phyloP scores from a whole-genome alignment of 2,329 filamentous ascomycete species.

The Lecanicillium sp. region DNA sequence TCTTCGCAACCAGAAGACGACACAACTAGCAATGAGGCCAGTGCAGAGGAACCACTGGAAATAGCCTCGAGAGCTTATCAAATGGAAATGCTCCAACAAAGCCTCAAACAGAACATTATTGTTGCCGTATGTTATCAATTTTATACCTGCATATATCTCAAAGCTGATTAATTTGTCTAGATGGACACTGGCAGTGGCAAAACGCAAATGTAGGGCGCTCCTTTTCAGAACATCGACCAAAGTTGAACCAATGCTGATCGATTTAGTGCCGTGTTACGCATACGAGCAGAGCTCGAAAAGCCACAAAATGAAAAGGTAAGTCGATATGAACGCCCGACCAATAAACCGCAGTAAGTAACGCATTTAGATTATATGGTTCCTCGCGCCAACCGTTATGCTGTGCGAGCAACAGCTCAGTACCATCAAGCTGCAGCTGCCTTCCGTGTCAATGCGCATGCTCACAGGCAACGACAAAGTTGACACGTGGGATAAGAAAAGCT shows the following conservation, averaged over 20 bases:
- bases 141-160: slow-evolving; percentile 8
- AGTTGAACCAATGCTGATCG: slow-evolving; percentile 14
- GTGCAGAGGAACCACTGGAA: slow-evolving; percentile 12
- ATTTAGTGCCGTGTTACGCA: slow-evolving; percentile 57
- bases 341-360: too few species aligned
- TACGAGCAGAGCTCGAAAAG: slow-evolving; percentile 53
- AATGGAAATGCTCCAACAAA: slow-evolving; percentile 65
- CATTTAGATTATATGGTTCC: slow-evolving; percentile 59
- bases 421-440: slow-evolving; percentile 51
- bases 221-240: too few species aligned
- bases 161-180: slow-evolving; percentile 27
- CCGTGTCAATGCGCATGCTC: slow-evolving; percentile 52
- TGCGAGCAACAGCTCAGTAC: slow-evolving; percentile 57
- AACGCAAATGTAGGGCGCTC: slow-evolving; percentile 56
- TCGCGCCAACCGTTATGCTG: slow-evolving; percentile 60
- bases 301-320: slow-evolving; percentile 44
- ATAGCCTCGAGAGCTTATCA: slow-evolving; percentile 57
- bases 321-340: too few species aligned
- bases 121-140: slow-evolving; percentile 46
- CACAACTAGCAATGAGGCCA: background rate
- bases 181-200: slow-evolving; percentile 79
- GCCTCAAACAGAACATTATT: slow-evolving; percentile 61
- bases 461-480: slow-evolving; percentile 63
- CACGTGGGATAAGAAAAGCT: slow-evolving; percentile 60
- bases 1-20: too few species aligned